Base-by-base conservation (phyloP, 345 rosid genomes). In the Cardamine chenopodiifolia region DNA sequence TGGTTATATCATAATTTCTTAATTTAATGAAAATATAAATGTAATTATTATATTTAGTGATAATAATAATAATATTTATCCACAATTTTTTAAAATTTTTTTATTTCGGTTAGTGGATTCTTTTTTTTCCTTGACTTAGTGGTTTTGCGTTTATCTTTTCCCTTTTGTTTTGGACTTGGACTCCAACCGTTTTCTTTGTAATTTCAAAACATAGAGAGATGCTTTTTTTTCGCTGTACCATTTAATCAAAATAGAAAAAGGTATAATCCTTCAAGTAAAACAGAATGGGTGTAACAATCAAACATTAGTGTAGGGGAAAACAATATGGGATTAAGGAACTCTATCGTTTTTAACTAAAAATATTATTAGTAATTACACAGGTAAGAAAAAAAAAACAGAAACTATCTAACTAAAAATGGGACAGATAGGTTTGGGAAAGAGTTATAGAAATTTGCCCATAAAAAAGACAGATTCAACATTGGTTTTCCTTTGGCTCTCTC, bases 401-500 rank as follows among this genome's bases (percentile, higher is more conserved):
- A 26, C 14, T 7, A 26, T 20, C 8, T 7, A 73, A 79, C 74
- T 66, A 72, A 73, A 62, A 71, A 73, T 61, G 45, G 68, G 8
- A 40, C 4, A 67, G 35, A 19, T 19, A 57, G 25, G 47, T 78
- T 49, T 59, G 31, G 45, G 11, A 66, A 25, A 23, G 55, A 54
- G 71, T 69, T 50, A 50, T 17, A 61, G 64, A 54, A 34, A 23
- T 10, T 28, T 53, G 13, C 65, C 77, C 69, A 69, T 82, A 79
- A 79, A 84, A 80, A 34, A 23, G 59, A 73, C 76, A 58, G 29
- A 40, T 6, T 31, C 66, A 34, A 60, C 66, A 68, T 61, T 78
- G 34, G 29, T 62, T 59, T 17, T 44, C 55, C 74, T 62, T 66
- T 75, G 89, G 81, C 84, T 81, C 78, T 80, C 85, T 80, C 83